Percentiles rank a stretch among this genome's conserved stretches.
phyloP scores from a whole-genome alignment of 2,329 filamentous ascomycete genomes.

The Metarhizium anisopliae region DNA sequence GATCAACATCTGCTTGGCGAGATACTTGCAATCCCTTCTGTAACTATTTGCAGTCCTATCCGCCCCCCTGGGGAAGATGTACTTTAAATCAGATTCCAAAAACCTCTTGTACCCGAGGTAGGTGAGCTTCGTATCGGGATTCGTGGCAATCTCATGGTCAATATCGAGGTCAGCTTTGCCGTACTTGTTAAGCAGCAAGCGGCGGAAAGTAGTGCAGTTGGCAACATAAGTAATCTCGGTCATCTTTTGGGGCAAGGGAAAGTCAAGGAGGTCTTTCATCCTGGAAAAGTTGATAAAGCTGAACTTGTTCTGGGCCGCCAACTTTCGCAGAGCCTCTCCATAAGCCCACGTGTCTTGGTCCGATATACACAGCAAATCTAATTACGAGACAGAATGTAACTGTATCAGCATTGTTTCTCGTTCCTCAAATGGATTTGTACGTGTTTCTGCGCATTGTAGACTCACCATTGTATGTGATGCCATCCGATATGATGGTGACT shows the following conservation, averaged over 20 bases:
- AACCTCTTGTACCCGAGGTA: constrained; percentile 21
- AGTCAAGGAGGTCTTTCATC: constrained; percentile 23
- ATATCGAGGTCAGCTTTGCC: constrained; percentile 17
- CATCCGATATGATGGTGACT: constrained; percentile 40
- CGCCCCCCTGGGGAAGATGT: constrained; percentile 16
- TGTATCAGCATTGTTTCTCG: not conserved
- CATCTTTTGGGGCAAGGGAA: constrained; percentile 27
- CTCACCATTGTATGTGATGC: constrained; percentile 43
- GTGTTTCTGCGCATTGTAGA: not conserved
- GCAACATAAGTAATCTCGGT: constrained; percentile 31
- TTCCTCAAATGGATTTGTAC: no score
- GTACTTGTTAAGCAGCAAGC: constrained; percentile 16
- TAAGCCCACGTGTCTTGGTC: constrained; percentile 40
- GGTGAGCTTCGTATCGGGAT: constrained; percentile 19
- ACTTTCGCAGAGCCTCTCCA: constrained; percentile 31
- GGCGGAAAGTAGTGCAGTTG: constrained; percentile 20
- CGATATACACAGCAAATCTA: constrained; percentile 38
- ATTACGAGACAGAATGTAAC: no score
- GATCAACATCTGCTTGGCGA: constrained; percentile 22
- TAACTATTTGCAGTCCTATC: constrained; percentile 14
- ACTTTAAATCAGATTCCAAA: constrained; percentile 19
- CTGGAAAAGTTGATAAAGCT: not conserved
- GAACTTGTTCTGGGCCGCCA: constrained; percentile 14
- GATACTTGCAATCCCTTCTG: constrained; percentile 16
- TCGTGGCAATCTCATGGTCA: constrained; percentile 18